phyloP scores from a whole-genome alignment of 2,329 filamentous ascomycete genomes.

The Cylindrodendrum hubeiense region DNA sequence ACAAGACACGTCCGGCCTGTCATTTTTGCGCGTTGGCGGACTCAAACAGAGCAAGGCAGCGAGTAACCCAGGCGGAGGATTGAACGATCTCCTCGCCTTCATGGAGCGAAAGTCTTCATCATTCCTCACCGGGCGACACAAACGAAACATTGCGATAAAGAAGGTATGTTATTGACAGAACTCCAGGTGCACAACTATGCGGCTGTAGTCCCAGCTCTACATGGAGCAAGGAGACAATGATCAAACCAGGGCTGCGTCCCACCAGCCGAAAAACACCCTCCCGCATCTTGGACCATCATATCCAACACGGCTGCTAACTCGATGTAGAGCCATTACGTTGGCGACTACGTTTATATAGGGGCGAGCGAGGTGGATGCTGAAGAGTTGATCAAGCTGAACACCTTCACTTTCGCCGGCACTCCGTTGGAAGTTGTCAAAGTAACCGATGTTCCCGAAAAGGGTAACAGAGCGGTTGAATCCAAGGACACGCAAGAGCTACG shows the following conservation, averaged over 20 bases:
- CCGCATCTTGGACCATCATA: constrained; percentile 36
- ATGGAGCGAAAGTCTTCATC: constrained; percentile 77
- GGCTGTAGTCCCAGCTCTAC: constrained; percentile 33
- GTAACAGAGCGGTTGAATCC: constrained; percentile 59
- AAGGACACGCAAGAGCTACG: constrained; percentile 71
- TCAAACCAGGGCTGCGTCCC: constrained; percentile 34
- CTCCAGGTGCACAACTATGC: constrained; percentile 44
- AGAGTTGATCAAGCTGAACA: constrained; percentile 76
- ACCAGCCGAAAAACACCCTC: constrained; percentile 35
- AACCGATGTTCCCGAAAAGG: constrained; percentile 53
- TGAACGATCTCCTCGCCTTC: constrained; percentile 74
- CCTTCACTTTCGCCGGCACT: constrained; percentile 75
- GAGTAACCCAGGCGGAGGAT: constrained; percentile 74
- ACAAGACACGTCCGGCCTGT: constrained; percentile 40
- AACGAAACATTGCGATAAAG: constrained; percentile 73
- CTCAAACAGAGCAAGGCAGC: constrained; percentile 77
- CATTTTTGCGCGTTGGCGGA: constrained; percentile 67
- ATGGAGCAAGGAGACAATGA: constrained; percentile 35
- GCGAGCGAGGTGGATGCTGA: constrained; percentile 74
- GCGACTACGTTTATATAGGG: constrained; percentile 77
- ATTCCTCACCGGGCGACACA: constrained; percentile 57
- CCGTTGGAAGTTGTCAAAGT: constrained; percentile 67
- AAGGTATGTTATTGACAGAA: constrained; percentile 76
- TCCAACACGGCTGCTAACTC: constrained; percentile 71
- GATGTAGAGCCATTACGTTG: constrained; percentile 76